Conservation (phyloP, 23 red algal species). For the Gracilariopsis chorda region DNA sequence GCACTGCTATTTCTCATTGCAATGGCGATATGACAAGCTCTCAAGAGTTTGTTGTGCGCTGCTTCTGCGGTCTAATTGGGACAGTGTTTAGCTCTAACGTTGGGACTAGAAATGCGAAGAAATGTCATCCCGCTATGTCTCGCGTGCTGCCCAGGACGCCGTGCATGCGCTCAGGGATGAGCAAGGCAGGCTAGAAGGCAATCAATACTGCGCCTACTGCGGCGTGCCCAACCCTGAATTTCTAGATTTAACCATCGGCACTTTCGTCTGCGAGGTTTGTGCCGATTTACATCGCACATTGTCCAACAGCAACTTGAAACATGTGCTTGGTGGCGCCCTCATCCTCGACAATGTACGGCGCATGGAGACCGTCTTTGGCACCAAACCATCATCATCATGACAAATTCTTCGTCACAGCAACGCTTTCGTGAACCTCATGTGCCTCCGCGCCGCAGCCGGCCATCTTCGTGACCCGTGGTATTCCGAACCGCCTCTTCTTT, state of each 20-base stretch:
- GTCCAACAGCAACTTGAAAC: neutral
- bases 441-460: too few species aligned
- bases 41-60: too few species aligned
- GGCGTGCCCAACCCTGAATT: neutral
- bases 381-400: too few species aligned
- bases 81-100: too few species aligned
- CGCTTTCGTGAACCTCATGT: too few species aligned
- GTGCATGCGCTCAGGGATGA: neutral
- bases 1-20: too few species aligned
- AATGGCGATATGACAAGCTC: too few species aligned
- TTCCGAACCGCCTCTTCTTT: too few species aligned
- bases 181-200: neutral
- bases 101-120: too few species aligned
- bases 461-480: too few species aligned
- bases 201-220: slow-evolving; percentile 25
- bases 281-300: slow-evolving; percentile 9
- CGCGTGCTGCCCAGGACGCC: neutral
- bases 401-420: too few species aligned
- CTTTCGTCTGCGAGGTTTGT: slow-evolving; percentile 3
- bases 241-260: slow-evolving; percentile 11
- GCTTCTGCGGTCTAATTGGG: too few species aligned
- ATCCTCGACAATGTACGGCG: slow-evolving; percentile 2
- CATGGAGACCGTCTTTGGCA: slow-evolving; percentile 17
- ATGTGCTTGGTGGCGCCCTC: slow-evolving; percentile 15
- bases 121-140: neutral